phyloP scores from a whole-genome alignment of 495 filamentous ascomycete species.

The Tuber melanosporum region DNA sequence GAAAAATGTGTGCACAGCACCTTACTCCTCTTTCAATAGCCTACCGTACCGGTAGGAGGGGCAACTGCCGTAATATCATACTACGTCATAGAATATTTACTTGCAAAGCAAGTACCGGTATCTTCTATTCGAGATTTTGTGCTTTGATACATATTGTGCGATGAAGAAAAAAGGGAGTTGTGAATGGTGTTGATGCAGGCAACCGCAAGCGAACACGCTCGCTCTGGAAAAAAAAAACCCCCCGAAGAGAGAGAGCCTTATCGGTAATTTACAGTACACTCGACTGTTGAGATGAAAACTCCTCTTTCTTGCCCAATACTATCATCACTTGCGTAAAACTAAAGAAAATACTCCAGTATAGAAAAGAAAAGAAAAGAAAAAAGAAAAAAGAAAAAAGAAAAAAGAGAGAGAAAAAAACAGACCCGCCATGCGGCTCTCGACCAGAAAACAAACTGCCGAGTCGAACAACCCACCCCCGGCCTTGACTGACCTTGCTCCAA shows the following conservation, averaged over 20 bases:
- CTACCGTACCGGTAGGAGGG: not conserved
- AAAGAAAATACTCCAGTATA: too few species aligned
- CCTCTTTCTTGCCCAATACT: not conserved
- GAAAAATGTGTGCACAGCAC: conserved; percentile 9
- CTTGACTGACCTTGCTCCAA: too few species aligned
- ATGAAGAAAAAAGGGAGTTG: not conserved
- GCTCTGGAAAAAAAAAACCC: not conserved
- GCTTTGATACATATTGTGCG: not conserved
- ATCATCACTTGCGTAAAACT: not conserved
- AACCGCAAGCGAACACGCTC: not conserved
- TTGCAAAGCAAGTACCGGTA: not conserved
- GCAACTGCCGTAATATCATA: not conserved
- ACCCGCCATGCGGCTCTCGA: too few species aligned
- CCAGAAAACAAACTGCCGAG: too few species aligned
- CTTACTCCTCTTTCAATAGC: not conserved
- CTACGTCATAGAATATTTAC: not conserved
- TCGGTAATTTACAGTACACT: not conserved
- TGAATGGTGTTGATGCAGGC: not conserved
- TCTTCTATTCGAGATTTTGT: not conserved
- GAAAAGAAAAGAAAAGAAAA: too few species aligned
- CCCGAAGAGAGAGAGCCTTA: too few species aligned
- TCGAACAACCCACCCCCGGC: too few species aligned
- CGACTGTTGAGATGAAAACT: not conserved
- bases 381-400: too few species aligned
- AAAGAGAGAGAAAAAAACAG: too few species aligned